Base-by-base conservation (phyloP, 208 protist species). In the Acanthamoeba polyphaga region DNA sequence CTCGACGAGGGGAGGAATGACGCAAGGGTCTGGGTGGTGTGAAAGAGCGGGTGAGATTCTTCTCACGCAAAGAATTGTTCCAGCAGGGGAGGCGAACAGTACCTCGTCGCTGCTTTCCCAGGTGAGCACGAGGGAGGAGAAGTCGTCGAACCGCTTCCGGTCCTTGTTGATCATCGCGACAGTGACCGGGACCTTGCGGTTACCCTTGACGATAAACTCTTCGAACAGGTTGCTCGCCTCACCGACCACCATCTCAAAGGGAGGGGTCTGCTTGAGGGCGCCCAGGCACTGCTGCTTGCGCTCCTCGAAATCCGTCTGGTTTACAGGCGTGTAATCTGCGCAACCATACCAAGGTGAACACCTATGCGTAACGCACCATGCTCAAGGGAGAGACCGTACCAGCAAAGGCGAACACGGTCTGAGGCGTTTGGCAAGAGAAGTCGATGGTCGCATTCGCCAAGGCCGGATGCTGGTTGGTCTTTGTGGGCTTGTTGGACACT, bases 401-500 rank as follows among this genome's bases (percentile, higher is more conserved):
- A 22, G 78, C 49, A n/a, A 62, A 87, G 78, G 51, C 49, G n/a
- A 94, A 94, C 46, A 94, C 32, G 34, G 90, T 82, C 19, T 94
- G 90, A 9, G 90, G 90, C 10, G 15, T 43, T 34, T 94, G 62
- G 38, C 90, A 94, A 32, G 90, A 94, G n/a, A 94, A 94, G 3
- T 24, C 55, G 32, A 62, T 82, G 27, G 49, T 94, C 8, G 90
- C 68, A 27, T 58, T 60, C 49, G 53, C 70, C 70, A n/a, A 66
- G 38, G 90, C 90, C 32, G 90, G 90, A n/a, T 84, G 29, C 90
- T 34, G 9, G 90, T 94, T 94, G 58, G 90, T 94, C 58, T 34
- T 66, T 29, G 90, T 94, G n/a, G 90, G 66, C 90, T 84, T 94
- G 68, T 94, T 94, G 43, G 38, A 38, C 46, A 94, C 72, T 72